phyloP scores from a whole-genome alignment of 148 eudicot genomes.

The Chenopodium album region DNA sequence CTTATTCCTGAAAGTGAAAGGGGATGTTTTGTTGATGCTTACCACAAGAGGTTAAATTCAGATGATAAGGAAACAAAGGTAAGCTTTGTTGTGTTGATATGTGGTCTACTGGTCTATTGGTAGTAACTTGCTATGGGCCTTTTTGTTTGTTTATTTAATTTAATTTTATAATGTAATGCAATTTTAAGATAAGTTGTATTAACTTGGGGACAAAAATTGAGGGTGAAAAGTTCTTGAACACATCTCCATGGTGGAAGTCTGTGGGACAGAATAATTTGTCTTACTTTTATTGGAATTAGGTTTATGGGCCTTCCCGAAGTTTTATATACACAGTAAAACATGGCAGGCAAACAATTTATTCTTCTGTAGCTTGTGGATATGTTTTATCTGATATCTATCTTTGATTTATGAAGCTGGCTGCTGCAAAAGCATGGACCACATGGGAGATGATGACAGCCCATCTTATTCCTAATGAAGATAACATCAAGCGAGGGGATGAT shows the following conservation, averaged over 20 bases:
- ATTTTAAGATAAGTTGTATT: not conserved
- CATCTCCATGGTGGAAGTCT: not conserved
- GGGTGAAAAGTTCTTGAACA: not conserved
- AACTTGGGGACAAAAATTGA: not conserved
- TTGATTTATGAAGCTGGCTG: slow-evolving; percentile 53
- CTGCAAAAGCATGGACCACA: slow-evolving; percentile 95
- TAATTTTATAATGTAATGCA: not conserved
- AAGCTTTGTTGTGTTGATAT: slow-evolving; percentile 14
- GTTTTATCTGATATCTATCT: not conserved
- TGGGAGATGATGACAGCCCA: slow-evolving; percentile 98
- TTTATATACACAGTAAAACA: no score
- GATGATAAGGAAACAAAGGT: slow-evolving; percentile 82
- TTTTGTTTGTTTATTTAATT: no score
- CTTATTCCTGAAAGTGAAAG: slow-evolving; percentile 91
- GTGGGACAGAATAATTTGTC: not conserved
- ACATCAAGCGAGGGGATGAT: slow-evolving; percentile 76
- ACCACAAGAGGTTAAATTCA: slow-evolving; percentile 85
- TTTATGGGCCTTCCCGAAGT: not conserved
- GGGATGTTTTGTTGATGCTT: slow-evolving; percentile 70
- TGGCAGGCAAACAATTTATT: not conserved
- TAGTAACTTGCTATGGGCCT: not conserved
- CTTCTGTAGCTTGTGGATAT: not conserved
- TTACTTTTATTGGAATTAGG: not conserved
- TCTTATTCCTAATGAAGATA: slow-evolving; percentile 77
- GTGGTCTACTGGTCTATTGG: not conserved